A percentile compares a stretch with the other conserved stretches of the same genome.
phyloP scores from a whole-genome alignment of 1,284 basidiomycete species.

The Quambalaria eucalypti region DNA sequence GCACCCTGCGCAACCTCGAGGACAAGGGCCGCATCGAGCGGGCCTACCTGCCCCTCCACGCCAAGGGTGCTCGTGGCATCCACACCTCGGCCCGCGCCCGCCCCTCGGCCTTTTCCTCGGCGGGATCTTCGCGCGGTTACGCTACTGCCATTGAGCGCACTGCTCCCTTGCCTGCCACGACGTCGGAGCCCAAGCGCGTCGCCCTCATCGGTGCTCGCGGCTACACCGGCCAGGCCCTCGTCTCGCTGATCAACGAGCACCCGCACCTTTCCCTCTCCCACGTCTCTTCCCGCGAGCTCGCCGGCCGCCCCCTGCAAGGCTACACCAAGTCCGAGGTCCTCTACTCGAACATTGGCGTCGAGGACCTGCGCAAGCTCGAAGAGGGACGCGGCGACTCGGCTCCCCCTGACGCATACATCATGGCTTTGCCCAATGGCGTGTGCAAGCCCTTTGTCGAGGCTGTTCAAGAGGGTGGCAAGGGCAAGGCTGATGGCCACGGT shows the following conservation, averaged over 20 bases:
- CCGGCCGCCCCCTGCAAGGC: slow-evolving; percentile 67
- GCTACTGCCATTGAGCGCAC: slow-evolving; percentile 52
- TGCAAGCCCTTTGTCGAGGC: slow-evolving; percentile 97
- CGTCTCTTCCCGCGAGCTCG: slow-evolving; percentile 91
- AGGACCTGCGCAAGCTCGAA: slow-evolving; percentile 43
- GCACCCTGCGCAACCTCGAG: slow-evolving; percentile 66
- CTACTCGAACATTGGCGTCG: slow-evolving; percentile 42
- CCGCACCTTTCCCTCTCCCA: slow-evolving; percentile 81
- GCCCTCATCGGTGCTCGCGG: slow-evolving; percentile 91
- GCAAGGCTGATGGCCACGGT: slow-evolving; percentile 58
- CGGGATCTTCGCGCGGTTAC: slow-evolving; percentile 22
- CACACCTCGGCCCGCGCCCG: slow-evolving; percentile 41
- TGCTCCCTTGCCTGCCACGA: slow-evolving; percentile 50
- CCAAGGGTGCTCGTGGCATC: slow-evolving; percentile 45
- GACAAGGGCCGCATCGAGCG: slow-evolving; percentile 74
- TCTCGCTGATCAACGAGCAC: slow-evolving; percentile 72
- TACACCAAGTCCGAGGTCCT: slow-evolving; percentile 71
- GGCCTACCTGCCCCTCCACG: slow-evolving; percentile 81
- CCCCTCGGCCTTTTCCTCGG: slow-evolving; percentile 51
- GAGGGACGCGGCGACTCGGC: slow-evolving; percentile 34
- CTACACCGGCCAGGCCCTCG: slow-evolving; percentile 87
- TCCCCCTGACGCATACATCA: slow-evolving; percentile 53
- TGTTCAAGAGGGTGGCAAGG: slow-evolving; percentile 62
- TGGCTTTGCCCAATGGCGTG: slow-evolving; percentile 93
- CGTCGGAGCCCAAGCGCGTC: slow-evolving; percentile 70